Evolutionary conservation across 345 rosid species (phyloP).

Genomic region (Hevea brasiliensis): DNA sequence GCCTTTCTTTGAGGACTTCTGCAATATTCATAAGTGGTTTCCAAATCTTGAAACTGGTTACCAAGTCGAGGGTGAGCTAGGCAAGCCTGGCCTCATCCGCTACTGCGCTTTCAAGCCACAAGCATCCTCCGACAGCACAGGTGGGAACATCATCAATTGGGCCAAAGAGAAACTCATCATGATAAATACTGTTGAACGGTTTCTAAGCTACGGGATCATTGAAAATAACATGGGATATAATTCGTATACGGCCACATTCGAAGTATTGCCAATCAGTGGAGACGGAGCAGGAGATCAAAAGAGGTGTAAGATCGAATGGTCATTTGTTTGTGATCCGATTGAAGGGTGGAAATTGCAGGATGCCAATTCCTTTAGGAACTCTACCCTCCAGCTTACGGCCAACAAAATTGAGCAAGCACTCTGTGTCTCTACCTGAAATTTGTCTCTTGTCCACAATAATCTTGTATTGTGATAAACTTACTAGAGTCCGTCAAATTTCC

Average conservation of each 20-base stretch:
- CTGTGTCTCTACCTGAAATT: background rate
- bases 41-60: constrained; percentile 49
- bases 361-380: constrained; percentile 31
- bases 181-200: constrained; percentile 42
- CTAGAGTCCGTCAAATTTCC: no score
- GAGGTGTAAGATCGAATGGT: constrained; percentile 62
- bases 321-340: constrained; percentile 57
- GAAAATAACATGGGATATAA: constrained; percentile 58
- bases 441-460: no score
- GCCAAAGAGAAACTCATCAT: constrained; percentile 51
- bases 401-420: constrained; percentile 41
- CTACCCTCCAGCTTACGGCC: constrained; percentile 42
- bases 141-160: constrained; percentile 32
- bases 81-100: constrained; percentile 56
- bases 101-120: constrained; percentile 38
- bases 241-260: constrained; percentile 46
- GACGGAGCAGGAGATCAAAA: constrained; percentile 11
- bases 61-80: constrained; percentile 46
- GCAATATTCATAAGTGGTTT: constrained; percentile 54
- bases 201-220: constrained; percentile 55
- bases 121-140: background rate
- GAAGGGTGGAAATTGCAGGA: constrained; percentile 56
- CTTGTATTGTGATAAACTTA: no score
- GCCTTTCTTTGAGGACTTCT: constrained; percentile 56
- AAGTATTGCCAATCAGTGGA: constrained; percentile 28